These are phyloP conservation scores for Apiotrichum veenhuisii DNA, from an alignment of 1,284 basidiomycete species.

Conservation along the genomic window DNA sequence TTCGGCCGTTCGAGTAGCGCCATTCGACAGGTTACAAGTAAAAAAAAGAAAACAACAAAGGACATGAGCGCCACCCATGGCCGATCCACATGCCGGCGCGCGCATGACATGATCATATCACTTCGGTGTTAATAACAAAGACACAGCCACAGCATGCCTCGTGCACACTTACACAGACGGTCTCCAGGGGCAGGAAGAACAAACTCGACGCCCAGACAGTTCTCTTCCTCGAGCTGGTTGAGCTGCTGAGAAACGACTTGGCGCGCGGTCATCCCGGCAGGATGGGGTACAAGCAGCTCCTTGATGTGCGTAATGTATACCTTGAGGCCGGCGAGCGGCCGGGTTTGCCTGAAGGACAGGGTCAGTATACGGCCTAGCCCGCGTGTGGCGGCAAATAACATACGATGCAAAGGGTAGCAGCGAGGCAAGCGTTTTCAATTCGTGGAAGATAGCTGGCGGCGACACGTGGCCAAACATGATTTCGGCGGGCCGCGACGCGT, in stretches of 20 bases:
- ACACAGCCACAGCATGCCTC: neutral
- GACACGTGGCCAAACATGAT: conserved; percentile 48
- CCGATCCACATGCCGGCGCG: too few relatives aligned
- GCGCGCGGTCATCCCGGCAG: conserved; percentile 30
- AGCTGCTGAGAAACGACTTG: conserved; percentile 39
- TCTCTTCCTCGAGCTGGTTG: conserved; percentile 25
- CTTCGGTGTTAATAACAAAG: neutral
- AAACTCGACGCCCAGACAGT: conserved; percentile 37
- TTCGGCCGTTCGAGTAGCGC: too few relatives aligned
- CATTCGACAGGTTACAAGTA: too few relatives aligned
- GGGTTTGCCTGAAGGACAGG: conserved; percentile 8
- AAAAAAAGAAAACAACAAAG: too few relatives aligned
- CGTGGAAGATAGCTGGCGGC: conserved; percentile 39
- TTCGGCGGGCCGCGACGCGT: conserved; percentile 34
- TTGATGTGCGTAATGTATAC: conserved; percentile 49
- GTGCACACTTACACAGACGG: conserved; percentile 35
- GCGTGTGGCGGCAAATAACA: neutral
- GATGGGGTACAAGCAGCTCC: conserved; percentile 40
- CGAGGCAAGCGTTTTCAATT: conserved; percentile 35
- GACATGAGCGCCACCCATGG: too few relatives aligned
- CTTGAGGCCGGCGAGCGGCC: conserved; percentile 34
- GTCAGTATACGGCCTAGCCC: neutral
- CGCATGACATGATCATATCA: conserved; percentile 5
- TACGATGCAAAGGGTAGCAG: conserved; percentile 12
- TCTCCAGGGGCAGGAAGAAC: conserved; percentile 34